Evolutionary conservation across 768 basidiomycete species (phyloP), one percentile per base, ranked within the genome.

Genomic region (Coprinopsis marcescibilis): DNA sequence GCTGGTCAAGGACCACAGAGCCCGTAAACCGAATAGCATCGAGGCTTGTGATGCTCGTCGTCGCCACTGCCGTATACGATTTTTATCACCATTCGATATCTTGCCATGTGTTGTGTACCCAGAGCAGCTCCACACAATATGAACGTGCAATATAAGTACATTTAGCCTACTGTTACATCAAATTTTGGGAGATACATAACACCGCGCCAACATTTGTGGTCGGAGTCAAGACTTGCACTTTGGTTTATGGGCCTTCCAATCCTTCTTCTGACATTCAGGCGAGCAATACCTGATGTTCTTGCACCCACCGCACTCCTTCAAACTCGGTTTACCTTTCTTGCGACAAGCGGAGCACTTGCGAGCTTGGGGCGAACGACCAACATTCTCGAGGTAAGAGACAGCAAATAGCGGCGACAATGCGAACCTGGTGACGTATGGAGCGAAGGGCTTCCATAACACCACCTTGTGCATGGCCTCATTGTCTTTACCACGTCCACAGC

Each of bases 341-440:
- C 41, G 23, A 25, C 48, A 49, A 3, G 27, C 33, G 3, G 29
- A 8, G 24, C 48, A 49, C 25, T 49, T 43, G 4, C 25, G 30
- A 2, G 13, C 15, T 19, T 41, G 24, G n/a, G 25, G 26, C 4
- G 40, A 12, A 3, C 41, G 25, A 23, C 32, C 48, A 14, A 49
- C 41, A 6, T 46, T 48, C 50, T 79, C 75, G 51, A 78, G 45
- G 54, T 73, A 78, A 4, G 77, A 65, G 13, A 74, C 68, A 0
- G 73, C 66, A 43, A 81, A 81, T 10, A 83, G 58, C 0, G 77
- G 81, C 1, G 71, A 65, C 30, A 83, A 59, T 0, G 76, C 81
- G 3, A 70, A 60, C 7, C 80, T 64, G 1, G 75, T 78, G 12
- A 64, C 69, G 43, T 70, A 71, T 5, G 67, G 67, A 1, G 67